Evolutionary conservation across 2,329 filamentous ascomycete species (phyloP).

Genomic region (Cladosporium austrohemisphaericum): DNA sequence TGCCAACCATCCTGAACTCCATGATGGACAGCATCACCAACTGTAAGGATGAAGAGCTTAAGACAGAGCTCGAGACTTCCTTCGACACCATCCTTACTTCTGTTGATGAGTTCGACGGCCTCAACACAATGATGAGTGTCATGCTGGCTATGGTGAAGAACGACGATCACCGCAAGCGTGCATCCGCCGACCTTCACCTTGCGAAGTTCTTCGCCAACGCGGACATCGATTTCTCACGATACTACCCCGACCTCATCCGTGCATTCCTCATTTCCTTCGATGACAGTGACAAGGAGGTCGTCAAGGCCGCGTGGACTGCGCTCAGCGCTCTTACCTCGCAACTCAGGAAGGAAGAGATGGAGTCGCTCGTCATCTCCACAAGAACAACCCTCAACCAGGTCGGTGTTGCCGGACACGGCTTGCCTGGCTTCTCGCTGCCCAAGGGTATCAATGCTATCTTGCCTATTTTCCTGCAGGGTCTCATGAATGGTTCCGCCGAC

Average conservation of each 20-base stretch:
- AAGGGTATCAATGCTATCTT: constrained; percentile 97
- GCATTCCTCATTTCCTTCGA: constrained; percentile 88
- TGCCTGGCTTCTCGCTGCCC: constrained; percentile 83
- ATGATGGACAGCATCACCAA: constrained; percentile 89
- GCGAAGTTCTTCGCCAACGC: constrained; percentile 79
- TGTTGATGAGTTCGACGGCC: constrained; percentile 91
- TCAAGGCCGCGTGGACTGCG: constrained; percentile 85
- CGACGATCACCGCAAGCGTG: constrained; percentile 81
- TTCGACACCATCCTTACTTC: constrained; percentile 89
- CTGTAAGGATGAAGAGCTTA: constrained; percentile 70
- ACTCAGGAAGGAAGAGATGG: constrained; percentile 97
- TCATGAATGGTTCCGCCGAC: constrained; percentile 93
- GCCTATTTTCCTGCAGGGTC: constrained; percentile 93
- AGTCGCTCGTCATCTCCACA: constrained; percentile 80
- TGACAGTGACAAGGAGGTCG: constrained; percentile 75
- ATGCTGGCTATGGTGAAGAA: constrained; percentile 85
- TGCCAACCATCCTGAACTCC: constrained; percentile 87
- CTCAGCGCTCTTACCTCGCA: constrained; percentile 83
- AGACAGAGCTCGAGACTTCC: constrained; percentile 68
- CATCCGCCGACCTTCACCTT: constrained; percentile 73
- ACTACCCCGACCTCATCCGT: constrained; percentile 92
- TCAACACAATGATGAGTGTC: constrained; percentile 94
- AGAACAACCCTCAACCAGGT: constrained; percentile 82
- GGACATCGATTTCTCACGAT: constrained; percentile 86
- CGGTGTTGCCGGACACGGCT: constrained; percentile 76